Conservation (phyloP, 257 asterid genomes). For the Ehretia macrophylla region DNA sequence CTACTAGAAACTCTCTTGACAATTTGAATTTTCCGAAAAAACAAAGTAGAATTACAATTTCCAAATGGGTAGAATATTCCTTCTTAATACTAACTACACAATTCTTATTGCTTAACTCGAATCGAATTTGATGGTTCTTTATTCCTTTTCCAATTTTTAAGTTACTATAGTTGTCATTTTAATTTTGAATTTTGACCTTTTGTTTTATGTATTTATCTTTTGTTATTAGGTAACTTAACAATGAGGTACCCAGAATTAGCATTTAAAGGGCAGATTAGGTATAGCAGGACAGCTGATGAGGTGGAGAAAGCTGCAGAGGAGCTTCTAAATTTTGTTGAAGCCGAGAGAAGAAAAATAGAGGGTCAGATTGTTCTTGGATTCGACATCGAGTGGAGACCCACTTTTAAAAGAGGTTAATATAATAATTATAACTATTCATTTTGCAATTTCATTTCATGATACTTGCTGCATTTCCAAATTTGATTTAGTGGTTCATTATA, state of each 20-base stretch:
- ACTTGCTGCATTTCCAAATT: background rate
- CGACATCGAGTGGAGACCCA: constrained; percentile 94
- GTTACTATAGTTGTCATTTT: background rate
- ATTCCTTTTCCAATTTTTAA: background rate
- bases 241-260: constrained; percentile 40
- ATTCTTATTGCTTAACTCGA: background rate
- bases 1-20: background rate
- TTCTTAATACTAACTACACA: background rate
- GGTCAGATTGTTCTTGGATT: constrained; percentile 70
- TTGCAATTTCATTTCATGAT: background rate
- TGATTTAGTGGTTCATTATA: too few species aligned
- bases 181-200: constrained; percentile 5
- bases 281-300: constrained; percentile 69
- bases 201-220: background rate
- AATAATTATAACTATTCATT: background rate
- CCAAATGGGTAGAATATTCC: background rate
- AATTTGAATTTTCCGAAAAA: background rate
- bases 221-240: constrained; percentile 3
- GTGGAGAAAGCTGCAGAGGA: constrained; percentile 74
- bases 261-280: constrained; percentile 62
- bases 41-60: too few species aligned
- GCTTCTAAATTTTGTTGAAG: constrained; percentile 66
- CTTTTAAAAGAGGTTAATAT: constrained; percentile 60
- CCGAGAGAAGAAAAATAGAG: constrained; percentile 48
- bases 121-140: background rate